phyloP scores from a whole-genome alignment of 805 yeast species.

The Cyberlindnera mississippiensis region DNA sequence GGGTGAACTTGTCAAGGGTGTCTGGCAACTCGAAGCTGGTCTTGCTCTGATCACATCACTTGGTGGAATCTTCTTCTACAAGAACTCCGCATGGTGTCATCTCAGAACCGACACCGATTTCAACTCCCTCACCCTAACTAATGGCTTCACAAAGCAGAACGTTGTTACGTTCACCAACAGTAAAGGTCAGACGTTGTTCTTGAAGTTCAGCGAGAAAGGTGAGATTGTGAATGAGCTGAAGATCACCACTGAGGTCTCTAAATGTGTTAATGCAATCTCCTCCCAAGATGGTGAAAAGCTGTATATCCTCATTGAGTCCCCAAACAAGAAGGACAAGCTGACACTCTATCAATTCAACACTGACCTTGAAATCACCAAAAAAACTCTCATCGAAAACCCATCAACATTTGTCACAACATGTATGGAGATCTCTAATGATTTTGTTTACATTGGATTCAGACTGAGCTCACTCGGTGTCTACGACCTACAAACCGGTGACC shows the following conservation, averaged over 20 bases:
- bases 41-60: constrained; percentile 52
- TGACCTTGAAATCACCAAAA: constrained; percentile 26
- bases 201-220: constrained; percentile 39
- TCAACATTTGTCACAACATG: constrained; percentile 57
- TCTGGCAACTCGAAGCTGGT: constrained; percentile 44
- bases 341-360: constrained; percentile 36
- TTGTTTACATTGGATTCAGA: constrained; percentile 66
- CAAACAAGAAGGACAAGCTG: constrained; percentile 58
- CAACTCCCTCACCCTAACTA: constrained; percentile 39
- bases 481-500: constrained; percentile 30
- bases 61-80: constrained; percentile 45
- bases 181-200: constrained; percentile 40
- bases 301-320: constrained; percentile 56
- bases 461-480: constrained; percentile 62
- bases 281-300: constrained; percentile 26
- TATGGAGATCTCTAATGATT: constrained; percentile 39
- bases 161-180: constrained; percentile 33
- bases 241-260: constrained; percentile 32
- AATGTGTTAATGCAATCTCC: constrained; percentile 48
- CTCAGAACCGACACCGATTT: constrained; percentile 28
- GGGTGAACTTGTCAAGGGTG: constrained; percentile 61
- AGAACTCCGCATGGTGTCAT: constrained; percentile 28
- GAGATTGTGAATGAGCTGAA: constrained; percentile 23
- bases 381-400: constrained; percentile 34
- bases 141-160: constrained; percentile 36